Evolutionary conservation across 352 stramenopile species (phyloP).

Genomic region (Halophytophthora batemanensis): DNA sequence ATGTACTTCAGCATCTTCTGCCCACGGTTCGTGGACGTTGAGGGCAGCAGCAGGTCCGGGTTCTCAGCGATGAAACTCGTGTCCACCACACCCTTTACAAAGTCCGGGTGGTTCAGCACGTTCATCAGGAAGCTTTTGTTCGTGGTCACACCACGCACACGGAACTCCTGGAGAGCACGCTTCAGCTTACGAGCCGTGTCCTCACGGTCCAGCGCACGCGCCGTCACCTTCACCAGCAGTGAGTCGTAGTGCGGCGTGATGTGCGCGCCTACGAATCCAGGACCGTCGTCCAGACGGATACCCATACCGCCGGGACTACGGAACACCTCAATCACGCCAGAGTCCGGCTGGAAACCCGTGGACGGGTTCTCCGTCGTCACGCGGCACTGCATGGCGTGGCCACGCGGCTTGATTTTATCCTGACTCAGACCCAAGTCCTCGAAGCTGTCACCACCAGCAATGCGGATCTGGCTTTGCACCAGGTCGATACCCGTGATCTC

Average conservation of each 20-base stretch:
- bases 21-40: constrained; percentile 87
- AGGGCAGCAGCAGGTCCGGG: constrained; percentile 89
- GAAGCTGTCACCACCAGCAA: constrained; percentile 92
- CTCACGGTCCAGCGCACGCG: constrained; percentile 84
- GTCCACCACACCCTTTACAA: constrained; percentile 91
- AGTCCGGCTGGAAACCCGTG: constrained; percentile 95
- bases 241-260: constrained; percentile 98
- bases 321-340: constrained; percentile 96
- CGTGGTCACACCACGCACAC: constrained; percentile 94
- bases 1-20: constrained; percentile 98
- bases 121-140: constrained; percentile 96
- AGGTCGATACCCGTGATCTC: constrained; percentile 95
- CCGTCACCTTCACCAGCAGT: constrained; percentile 97
- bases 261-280: constrained; percentile 94
- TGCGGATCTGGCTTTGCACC: constrained; percentile 95
- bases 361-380: constrained; percentile 95
- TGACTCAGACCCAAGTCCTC: constrained; percentile 93
- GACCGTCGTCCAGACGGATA: constrained; percentile 95
- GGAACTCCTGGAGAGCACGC: constrained; percentile 94
- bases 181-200: constrained; percentile 93
- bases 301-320: constrained; percentile 93
- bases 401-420: constrained; percentile 90
- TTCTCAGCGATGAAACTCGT: constrained; percentile 97
- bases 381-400: constrained; percentile 96
- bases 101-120: constrained; percentile 94